These are phyloP conservation scores for Prunus mira DNA, from an alignment of 306 rosid species.

Conservation along the genomic window DNA sequence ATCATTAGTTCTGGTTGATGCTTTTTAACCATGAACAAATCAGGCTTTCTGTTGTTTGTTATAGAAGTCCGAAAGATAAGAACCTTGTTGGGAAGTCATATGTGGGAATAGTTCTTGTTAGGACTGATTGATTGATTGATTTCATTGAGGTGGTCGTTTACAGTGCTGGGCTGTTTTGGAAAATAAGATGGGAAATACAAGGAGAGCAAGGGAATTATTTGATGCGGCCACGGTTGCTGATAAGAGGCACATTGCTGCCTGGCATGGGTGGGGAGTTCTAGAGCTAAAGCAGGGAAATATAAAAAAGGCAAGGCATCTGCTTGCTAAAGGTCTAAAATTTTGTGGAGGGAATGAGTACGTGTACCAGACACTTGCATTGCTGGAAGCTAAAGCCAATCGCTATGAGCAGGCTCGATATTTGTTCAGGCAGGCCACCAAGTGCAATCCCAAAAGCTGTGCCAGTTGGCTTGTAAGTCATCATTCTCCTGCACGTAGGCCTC, in stretches of 20 bases:
- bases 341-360: constrained; percentile 89
- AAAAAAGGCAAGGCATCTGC: constrained; percentile 74
- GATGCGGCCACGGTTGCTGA: constrained; percentile 95
- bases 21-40: neutral
- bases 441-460: constrained; percentile 91
- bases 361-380: constrained; percentile 87
- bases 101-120: neutral
- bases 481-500: constrained; percentile 3
- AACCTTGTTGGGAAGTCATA: neutral
- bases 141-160: neutral
- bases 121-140: neutral
- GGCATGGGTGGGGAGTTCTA: constrained; percentile 99
- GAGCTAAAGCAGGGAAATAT: constrained; percentile 89
- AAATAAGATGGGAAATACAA: constrained; percentile 66
- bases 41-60: neutral
- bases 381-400: constrained; percentile 81
- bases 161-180: constrained; percentile 99
- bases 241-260: constrained; percentile 92
- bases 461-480: constrained; percentile 92
- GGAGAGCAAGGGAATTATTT: constrained; percentile 79
- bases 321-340: constrained; percentile 71
- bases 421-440: constrained; percentile 83
- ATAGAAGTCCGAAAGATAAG: neutral
- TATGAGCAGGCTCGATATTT: constrained; percentile 81
- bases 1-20: neutral